phyloP scores from a whole-genome alignment of 176 grass and related monocot species.

The Avena sativa region DNA sequence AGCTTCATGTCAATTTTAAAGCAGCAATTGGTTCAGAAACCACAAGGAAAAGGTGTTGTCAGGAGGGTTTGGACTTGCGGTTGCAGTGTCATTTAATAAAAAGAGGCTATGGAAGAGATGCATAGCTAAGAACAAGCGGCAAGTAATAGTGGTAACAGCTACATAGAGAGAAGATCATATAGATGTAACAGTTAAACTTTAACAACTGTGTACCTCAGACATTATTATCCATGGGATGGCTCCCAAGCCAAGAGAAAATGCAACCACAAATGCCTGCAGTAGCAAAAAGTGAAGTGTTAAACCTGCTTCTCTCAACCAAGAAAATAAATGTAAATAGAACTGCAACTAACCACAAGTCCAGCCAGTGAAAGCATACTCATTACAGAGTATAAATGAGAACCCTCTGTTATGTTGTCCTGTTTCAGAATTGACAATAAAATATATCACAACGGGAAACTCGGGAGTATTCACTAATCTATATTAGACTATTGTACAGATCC shows the following conservation, averaged over 20 bases:
- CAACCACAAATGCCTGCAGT: conserved; percentile 83
- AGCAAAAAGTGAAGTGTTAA: conserved; percentile 28
- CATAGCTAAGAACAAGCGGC: background rate
- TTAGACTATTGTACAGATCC: background rate
- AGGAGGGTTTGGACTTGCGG: background rate
- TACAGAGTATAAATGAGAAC: conserved; percentile 70
- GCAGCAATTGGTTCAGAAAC: conserved; percentile 6
- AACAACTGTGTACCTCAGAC: conserved; percentile 77
- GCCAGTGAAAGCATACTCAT: conserved; percentile 87
- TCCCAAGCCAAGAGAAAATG: conserved; percentile 94
- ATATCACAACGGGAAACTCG: conserved; percentile 31
- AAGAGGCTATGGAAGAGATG: background rate
- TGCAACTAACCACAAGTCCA: conserved; percentile 91
- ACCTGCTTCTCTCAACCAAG: conserved; percentile 19
- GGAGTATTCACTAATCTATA: background rate
- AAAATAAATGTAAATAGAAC: background rate
- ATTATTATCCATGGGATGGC: conserved; percentile 99
- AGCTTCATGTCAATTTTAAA: conserved; percentile 6
- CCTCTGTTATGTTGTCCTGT: conserved; percentile 64
- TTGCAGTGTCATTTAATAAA: background rate
- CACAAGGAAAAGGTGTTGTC: background rate
- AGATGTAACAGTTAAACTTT: conserved; percentile 14
- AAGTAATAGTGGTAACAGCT: conserved; percentile 22
- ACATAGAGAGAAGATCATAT: background rate
- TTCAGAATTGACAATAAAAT: conserved; percentile 38